Percentiles rank a stretch among this genome's conserved stretches.
phyloP scores from a whole-genome alignment of 352 stramenopile genomes.

The Phytophthora constricta region DNA sequence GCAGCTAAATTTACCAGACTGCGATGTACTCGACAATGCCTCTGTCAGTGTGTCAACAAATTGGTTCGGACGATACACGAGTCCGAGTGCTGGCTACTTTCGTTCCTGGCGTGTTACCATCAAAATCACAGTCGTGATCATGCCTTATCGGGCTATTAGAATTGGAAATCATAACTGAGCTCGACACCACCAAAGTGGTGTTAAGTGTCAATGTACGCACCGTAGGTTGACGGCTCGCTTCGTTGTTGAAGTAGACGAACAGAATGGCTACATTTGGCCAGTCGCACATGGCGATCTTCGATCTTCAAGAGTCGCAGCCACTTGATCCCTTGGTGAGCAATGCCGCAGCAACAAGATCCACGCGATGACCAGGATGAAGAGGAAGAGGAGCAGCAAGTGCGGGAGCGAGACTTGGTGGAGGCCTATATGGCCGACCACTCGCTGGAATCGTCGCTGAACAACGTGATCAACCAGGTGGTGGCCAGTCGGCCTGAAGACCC shows the following conservation, averaged over 20 bases:
- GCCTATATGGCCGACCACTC: conserved; percentile 74
- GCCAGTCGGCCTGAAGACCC: conserved; percentile 67
- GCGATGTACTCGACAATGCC: not conserved
- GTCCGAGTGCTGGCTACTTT: no score
- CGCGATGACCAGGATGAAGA: conserved; percentile 28
- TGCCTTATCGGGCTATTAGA: no score
- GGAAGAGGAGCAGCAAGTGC: conserved; percentile 43
- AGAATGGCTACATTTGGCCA: conserved; percentile 30
- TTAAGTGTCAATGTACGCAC: no score
- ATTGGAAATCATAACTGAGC: not conserved
- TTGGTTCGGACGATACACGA: no score
- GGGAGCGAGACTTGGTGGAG: conserved; percentile 79
- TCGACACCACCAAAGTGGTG: not conserved
- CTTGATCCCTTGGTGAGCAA: not conserved
- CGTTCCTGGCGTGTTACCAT: no score
- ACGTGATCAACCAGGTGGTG: conserved; percentile 78
- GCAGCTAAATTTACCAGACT: conserved; percentile 38
- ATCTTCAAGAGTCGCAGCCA: conserved; percentile 31
- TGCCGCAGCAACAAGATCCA: conserved; percentile 31
- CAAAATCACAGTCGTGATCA: no score
- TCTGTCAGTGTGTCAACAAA: not conserved
- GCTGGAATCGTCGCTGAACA: conserved; percentile 72
- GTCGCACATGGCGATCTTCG: conserved; percentile 25
- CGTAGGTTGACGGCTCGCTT: no score
- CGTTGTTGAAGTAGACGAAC: no score